Evolutionary conservation across 805 yeast genomes (phyloP).

Genomic region (Wickerhamiella occidentalis): DNA sequence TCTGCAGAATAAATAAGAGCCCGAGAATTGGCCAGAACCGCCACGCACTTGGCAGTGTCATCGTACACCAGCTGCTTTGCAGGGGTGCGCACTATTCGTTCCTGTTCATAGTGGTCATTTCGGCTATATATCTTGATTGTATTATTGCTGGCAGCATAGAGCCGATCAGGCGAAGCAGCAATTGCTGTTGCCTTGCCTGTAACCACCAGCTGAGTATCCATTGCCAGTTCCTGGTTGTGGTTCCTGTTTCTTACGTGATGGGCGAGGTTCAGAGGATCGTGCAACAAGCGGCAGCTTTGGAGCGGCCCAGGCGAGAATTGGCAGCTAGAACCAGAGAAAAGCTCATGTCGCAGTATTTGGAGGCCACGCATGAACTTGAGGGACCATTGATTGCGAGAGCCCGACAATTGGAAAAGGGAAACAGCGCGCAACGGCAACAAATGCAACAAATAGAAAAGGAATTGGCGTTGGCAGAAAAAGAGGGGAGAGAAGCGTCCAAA

Average conservation of each 20-base stretch:
- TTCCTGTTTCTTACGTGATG: background rate
- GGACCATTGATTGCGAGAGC: background rate
- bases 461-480: background rate
- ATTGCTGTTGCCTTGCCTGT: background rate
- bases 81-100: background rate
- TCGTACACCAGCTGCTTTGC: background rate
- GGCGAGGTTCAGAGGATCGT: conserved; percentile 6
- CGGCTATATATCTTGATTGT: background rate
- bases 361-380: conserved; percentile 7
- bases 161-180: background rate
- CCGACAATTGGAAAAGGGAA: background rate
- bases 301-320: conserved; percentile 6
- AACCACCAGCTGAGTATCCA: conserved; percentile 8
- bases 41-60: background rate
- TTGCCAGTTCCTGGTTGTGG: background rate
- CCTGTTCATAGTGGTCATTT: background rate
- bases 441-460: background rate
- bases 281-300: conserved; percentile 7
- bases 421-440: background rate
- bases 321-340: background rate
- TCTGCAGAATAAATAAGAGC: conserved; percentile 5
- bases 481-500: background rate
- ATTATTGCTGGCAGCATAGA: background rate
- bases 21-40: background rate
- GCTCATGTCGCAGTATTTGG: background rate